phyloP scores from a whole-genome alignment of 306 rosid species.

The Hippophae rhamnoides region DNA sequence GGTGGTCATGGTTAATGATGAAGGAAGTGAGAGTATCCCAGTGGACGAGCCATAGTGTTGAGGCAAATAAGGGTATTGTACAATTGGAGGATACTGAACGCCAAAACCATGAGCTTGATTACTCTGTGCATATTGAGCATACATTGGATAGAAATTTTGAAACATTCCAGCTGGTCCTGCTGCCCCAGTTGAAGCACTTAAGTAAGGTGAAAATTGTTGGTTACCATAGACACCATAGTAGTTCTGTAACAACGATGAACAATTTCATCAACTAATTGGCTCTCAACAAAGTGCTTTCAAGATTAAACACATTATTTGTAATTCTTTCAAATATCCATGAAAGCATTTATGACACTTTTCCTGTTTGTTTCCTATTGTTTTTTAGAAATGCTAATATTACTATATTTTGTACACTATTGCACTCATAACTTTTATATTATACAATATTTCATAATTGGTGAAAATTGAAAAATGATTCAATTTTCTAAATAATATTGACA shows the following conservation, averaged over 20 bases:
- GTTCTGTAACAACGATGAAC: conserved; percentile 29
- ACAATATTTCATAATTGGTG: too few species aligned
- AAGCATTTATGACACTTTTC: too few species aligned
- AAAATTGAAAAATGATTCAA: too few species aligned
- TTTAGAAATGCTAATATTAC: too few species aligned
- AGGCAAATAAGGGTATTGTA: conserved; percentile 62
- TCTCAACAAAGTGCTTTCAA: too few species aligned
- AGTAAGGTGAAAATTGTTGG: conserved; percentile 67
- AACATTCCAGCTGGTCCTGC: conserved; percentile 51
- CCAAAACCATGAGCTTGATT: conserved; percentile 52
- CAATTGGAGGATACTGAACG: conserved; percentile 55
- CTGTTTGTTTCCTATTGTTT: too few species aligned
- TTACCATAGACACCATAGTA: conserved; percentile 76
- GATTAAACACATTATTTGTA: too few species aligned
- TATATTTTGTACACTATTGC: too few species aligned
- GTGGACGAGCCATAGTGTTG: conserved; percentile 46
- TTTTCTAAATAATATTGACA: too few species aligned
- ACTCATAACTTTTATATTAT: too few species aligned
- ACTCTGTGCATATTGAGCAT: conserved; percentile 57
- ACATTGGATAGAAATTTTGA: conserved; percentile 60
- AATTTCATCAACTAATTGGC: not conserved
- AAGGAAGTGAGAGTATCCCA: conserved; percentile 58
- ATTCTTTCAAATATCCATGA: too few species aligned
- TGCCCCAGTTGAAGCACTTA: conserved; percentile 34
- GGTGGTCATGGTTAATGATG: conserved; percentile 37